Evolutionary conservation across 2,329 filamentous ascomycete species (phyloP), one percentile per base, ranked within the genome.

Genomic region (Monosporascus sp.): DNA sequence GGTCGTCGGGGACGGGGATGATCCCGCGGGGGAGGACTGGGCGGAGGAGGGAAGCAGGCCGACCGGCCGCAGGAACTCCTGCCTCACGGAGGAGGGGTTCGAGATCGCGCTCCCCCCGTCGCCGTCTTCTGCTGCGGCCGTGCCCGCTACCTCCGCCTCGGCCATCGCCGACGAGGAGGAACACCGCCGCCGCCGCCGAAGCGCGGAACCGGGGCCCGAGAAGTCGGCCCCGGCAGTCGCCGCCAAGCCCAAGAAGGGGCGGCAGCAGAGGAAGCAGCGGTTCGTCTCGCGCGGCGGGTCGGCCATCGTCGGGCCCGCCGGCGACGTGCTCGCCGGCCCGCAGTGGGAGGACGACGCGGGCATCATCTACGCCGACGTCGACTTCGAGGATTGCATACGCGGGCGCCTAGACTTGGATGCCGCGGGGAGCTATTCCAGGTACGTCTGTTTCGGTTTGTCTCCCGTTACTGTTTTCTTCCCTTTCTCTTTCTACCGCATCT

Each of bases 321-420:
- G 92, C 0, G 82, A 92, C n/a, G 83, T 93, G 0, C 71, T 96
- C 1, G 83, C 83, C 1, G 90, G 88, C 0, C 92, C 92, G 0
- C 74, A 94, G 54, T 96, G 91, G 91, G 89, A 96, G 54, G 85
- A 92, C 55, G 71, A 86, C 51, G 77, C 82, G 4, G 81, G 83
- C 0, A 68, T 96, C 31, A 72, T 91, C 49, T 81, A 81, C 36
- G 78, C 82, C 1, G 89, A 94, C 58, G 85, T 92, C 3, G 90
- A 97, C 64, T 86, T 97, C 63, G 88, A 95, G 47, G 90, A 96
- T 60, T 96, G 92, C 62, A 82, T 91, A 59, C 78, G 89, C 9
- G 92, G 91, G 0, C 76, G 90, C 50, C 68, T 96, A 58, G 91
- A 96, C 68, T 68, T 96, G 47, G 92, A 96, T 73, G 84, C 89